phyloP scores from a whole-genome alignment of 1,284 basidiomycete species.

The Malassezia yamatoensis region DNA sequence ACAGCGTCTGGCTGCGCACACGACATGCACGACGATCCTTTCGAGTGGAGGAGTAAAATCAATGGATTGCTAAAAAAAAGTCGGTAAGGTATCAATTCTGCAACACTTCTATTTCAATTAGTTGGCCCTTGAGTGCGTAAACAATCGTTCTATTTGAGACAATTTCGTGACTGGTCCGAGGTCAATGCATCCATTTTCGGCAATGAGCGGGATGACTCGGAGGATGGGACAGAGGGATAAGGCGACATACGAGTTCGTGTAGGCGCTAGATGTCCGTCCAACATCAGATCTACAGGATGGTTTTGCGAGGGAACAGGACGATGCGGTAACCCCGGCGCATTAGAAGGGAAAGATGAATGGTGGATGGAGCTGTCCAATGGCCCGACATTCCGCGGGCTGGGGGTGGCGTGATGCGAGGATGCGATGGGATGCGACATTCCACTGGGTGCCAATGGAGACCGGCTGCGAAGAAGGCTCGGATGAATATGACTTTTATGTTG shows the following conservation, averaged over 20 bases:
- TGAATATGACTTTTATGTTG: background rate
- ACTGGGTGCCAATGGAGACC: constrained; percentile 6
- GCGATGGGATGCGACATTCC: background rate
- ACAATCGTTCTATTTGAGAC: too few species aligned
- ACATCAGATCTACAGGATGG: background rate
- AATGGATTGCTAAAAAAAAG: too few species aligned
- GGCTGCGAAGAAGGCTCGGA: background rate
- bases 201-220: too few species aligned
- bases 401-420: background rate
- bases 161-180: too few species aligned
- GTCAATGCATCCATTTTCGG: too few species aligned
- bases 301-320: background rate
- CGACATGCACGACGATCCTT: too few species aligned
- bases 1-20: too few species aligned
- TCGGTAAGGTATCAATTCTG: too few species aligned
- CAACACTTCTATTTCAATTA: too few species aligned
- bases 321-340: background rate
- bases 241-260: background rate
- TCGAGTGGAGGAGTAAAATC: too few species aligned
- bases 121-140: too few species aligned
- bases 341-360: background rate
- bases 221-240: too few species aligned
- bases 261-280: background rate
- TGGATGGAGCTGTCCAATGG: background rate
- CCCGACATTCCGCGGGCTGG: background rate